Base-by-base conservation (phyloP, 129 eudicot genomes). In the Chrysanthemum seticuspe region DNA sequence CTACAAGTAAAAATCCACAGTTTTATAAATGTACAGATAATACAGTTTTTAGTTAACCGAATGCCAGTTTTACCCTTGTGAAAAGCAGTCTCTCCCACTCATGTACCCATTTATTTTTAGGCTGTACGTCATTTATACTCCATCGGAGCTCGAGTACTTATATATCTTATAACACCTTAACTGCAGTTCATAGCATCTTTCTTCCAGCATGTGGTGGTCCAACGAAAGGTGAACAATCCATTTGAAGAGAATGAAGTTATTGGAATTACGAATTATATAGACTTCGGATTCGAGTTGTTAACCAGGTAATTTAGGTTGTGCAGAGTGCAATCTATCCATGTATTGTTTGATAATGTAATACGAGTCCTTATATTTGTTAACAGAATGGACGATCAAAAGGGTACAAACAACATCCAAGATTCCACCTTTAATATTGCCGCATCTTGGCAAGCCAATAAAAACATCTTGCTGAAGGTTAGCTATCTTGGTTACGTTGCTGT, bases 381-480 rank as follows among this genome's bases (percentile, higher is more conserved):
- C 68, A 89, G 98, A 68, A 78, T 93, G 71, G 85, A 86, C 52
- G 82, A 82, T 70, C 76, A 81, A 23, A 87, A 84, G 53, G 56
- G 85, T 29, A 66, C 90, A 51, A 82, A 80, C 65, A 71, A 68
- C 75, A 77, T 80, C 72, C 89, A 80, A n/a, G 95, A 90, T 80
- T 83, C 98, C 71, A 87, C 92, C 69, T 93, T 93, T 74, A 90
- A 93, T 71, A 83, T 89, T 58, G 98, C 91, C 72, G 98, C 98
- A 74, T 93, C 98, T 74, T 93, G 98, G 98, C 98, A 93, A 77
- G 98, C 96, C 75, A 93, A 93, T 76, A 89, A 89, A 81, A 89
- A 93, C 77, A 74, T 93, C 73, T 75, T 93, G 80, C 54, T 93
- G 45, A 93, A 93, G 98, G 98, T 89, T 50, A 40, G 49, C 18